These are phyloP conservation scores for Podosphaera xanthii DNA, from an alignment of 2,329 filamentous ascomycete species.

Conservation along the genomic window DNA sequence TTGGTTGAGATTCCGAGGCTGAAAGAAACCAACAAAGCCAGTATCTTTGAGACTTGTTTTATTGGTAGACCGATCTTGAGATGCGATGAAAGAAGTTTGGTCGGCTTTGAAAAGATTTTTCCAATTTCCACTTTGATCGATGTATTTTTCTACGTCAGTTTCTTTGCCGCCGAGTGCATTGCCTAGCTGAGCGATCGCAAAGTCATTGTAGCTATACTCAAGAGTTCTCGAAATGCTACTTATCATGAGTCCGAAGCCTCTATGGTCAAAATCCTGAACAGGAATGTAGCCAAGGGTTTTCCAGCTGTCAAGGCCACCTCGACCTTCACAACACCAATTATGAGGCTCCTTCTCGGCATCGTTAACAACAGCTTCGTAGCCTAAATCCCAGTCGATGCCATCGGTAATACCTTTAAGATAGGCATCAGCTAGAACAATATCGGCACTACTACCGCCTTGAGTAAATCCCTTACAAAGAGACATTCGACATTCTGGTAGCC, in stretches of 20 bases:
- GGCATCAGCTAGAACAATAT: conserved; percentile 44
- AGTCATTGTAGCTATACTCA: conserved; percentile 63
- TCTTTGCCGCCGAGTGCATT: conserved; percentile 26
- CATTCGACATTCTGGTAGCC: conserved; percentile 48
- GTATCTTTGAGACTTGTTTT: conserved; percentile 30
- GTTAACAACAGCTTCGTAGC: conserved; percentile 47
- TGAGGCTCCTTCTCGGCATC: conserved; percentile 29
- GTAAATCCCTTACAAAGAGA: conserved; percentile 52
- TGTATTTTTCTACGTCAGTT: conserved; percentile 35
- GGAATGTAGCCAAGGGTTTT: conserved; percentile 50
- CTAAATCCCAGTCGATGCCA: conserved; percentile 45
- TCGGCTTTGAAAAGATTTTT: conserved; percentile 35
- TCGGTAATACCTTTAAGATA: conserved; percentile 40
- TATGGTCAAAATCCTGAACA: conserved; percentile 39
- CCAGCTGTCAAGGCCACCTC: conserved; percentile 51
- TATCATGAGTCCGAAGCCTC: conserved; percentile 42
- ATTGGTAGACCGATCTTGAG: conserved; percentile 21
- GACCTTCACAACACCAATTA: conserved; percentile 48
- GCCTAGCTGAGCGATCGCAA: conserved; percentile 41
- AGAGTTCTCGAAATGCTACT: conserved; percentile 49
- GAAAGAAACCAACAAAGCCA: conserved; percentile 46
- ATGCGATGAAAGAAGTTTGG: conserved; percentile 31
- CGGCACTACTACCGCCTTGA: conserved; percentile 55
- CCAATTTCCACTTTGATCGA: conserved; percentile 39
- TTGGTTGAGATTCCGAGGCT: conserved; percentile 41